These are phyloP conservation scores for Auricularia heimuer DNA, from an alignment of 768 basidiomycete species.

Conservation along the genomic window DNA sequence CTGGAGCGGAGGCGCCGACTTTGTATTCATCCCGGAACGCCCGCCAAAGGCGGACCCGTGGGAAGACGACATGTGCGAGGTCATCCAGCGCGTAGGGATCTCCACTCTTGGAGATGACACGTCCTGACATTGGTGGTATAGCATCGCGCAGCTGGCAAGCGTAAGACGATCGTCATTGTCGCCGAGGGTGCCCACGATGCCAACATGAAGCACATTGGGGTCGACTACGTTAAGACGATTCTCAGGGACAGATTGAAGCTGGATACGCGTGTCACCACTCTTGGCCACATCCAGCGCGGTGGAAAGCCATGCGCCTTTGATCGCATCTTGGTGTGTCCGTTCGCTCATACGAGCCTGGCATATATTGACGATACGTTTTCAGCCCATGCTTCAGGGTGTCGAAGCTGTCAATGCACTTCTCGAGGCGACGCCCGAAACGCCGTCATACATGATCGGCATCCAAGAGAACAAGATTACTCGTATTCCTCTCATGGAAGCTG, in stretches of 20 bases:
- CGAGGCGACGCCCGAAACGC: constrained; percentile 76
- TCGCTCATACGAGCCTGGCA: not conserved
- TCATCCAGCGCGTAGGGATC: constrained; percentile 59
- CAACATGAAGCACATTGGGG: constrained; percentile 82
- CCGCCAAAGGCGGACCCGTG: constrained; percentile 73
- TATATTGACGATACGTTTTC: constrained; percentile 6
- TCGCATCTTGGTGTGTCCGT: constrained; percentile 62
- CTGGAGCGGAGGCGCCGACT: constrained; percentile 80
- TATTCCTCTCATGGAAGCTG: constrained; percentile 87
- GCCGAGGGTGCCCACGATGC: constrained; percentile 92
- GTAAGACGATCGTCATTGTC: constrained; percentile 97
- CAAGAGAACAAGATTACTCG: constrained; percentile 92
- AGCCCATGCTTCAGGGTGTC: constrained; percentile 95
- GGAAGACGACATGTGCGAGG: constrained; percentile 87
- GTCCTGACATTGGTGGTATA: constrained; percentile 22
- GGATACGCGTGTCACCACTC: constrained; percentile 91
- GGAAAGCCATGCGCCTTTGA: constrained; percentile 90
- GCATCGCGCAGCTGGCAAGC: constrained; percentile 88
- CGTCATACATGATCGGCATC: constrained; percentile 96
- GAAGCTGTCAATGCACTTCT: constrained; percentile 87
- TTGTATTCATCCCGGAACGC: constrained; percentile 92
- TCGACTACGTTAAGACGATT: constrained; percentile 85
- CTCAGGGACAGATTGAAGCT: constrained; percentile 78
- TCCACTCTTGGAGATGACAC: not conserved
- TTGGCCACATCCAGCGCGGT: constrained; percentile 95